Evolutionary conservation across 2,329 filamentous ascomycete species (phyloP).

Genomic region (Chrysosporium keratinophilum): DNA sequence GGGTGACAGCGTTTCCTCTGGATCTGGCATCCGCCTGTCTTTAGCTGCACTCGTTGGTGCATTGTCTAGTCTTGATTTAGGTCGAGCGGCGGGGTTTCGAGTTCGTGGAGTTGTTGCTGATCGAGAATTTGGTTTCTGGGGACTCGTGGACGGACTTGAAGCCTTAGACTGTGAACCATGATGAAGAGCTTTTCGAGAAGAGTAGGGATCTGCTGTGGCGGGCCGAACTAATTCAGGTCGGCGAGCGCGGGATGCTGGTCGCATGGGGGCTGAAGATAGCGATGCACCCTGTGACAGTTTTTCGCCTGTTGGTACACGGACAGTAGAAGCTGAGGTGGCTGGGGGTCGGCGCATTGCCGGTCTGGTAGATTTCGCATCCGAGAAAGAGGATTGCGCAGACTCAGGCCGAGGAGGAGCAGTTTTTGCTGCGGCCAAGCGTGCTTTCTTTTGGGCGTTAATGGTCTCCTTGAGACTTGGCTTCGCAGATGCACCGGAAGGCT

Average conservation of each 20-base stretch:
- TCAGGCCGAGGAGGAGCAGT: constrained; percentile 45
- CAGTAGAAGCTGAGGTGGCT: constrained; percentile 24
- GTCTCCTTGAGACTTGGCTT: constrained; percentile 62
- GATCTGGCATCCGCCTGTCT: constrained; percentile 27
- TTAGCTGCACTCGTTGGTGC: constrained; percentile 24
- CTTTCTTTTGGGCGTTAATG: constrained; percentile 71
- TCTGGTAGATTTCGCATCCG: constrained; percentile 34
- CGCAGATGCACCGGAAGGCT: constrained; percentile 39
- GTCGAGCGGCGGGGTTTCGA: constrained; percentile 24
- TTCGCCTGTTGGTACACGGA: constrained; percentile 29
- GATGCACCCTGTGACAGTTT: constrained; percentile 24
- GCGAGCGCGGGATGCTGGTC: constrained; percentile 34
- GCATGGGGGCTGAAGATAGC: constrained; percentile 50
- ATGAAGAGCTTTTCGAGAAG: constrained; percentile 22
- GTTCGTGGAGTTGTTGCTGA: constrained; percentile 24
- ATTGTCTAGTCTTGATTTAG: constrained; percentile 26
- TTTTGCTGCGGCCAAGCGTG: constrained; percentile 33
- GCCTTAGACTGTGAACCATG: constrained; percentile 20
- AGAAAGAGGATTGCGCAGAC: constrained; percentile 47
- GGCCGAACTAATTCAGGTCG: constrained; percentile 36
- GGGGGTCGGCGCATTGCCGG: constrained; percentile 24
- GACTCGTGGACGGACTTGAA: constrained; percentile 20
- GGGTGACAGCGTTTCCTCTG: constrained; percentile 22
- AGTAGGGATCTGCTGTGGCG: constrained; percentile 47
- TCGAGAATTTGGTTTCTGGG: constrained; percentile 21